phyloP scores from a whole-genome alignment of 2,329 filamentous ascomycete species.

The Colletotrichum eremochloae region DNA sequence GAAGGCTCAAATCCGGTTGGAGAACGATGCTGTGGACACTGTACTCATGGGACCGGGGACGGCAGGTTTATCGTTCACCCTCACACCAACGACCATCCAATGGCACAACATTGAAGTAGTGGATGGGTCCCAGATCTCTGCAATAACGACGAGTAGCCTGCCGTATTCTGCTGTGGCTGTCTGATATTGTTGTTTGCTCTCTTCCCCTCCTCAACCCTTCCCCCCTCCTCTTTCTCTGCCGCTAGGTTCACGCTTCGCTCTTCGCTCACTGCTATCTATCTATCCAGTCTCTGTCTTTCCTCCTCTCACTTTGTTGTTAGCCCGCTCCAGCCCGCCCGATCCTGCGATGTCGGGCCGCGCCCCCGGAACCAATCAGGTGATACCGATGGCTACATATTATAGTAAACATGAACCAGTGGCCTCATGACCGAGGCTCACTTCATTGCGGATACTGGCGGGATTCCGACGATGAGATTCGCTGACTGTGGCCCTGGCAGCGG shows the following conservation, averaged over 20 bases:
- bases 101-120: slow-evolving; percentile 19
- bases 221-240: slow-evolving; percentile 1
- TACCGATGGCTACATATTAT: slow-evolving; percentile 16
- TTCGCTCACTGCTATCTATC: background rate
- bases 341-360: slow-evolving; percentile 27
- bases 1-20: slow-evolving; percentile 35
- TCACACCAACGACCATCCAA: slow-evolving; percentile 14
- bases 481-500: slow-evolving; percentile 23
- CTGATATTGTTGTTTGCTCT: slow-evolving; percentile 24
- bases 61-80: slow-evolving; percentile 9
- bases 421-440: slow-evolving; percentile 33
- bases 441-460: slow-evolving; percentile 39
- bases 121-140: slow-evolving; percentile 29
- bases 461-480: slow-evolving; percentile 34
- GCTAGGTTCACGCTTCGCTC: slow-evolving; percentile 6
- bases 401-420: slow-evolving; percentile 36
- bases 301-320: background rate
- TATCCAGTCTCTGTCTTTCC: background rate
- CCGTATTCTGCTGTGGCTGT: background rate
- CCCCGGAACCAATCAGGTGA: slow-evolving; percentile 33
- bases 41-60: slow-evolving; percentile 16
- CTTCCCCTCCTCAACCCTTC: background rate
- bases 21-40: background rate
- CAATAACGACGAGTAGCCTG: slow-evolving; percentile 25
- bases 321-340: slow-evolving; percentile 22